Evolutionary conservation across 257 asterid species (phyloP).

Genomic region (Craterostigma plantagineum): DNA sequence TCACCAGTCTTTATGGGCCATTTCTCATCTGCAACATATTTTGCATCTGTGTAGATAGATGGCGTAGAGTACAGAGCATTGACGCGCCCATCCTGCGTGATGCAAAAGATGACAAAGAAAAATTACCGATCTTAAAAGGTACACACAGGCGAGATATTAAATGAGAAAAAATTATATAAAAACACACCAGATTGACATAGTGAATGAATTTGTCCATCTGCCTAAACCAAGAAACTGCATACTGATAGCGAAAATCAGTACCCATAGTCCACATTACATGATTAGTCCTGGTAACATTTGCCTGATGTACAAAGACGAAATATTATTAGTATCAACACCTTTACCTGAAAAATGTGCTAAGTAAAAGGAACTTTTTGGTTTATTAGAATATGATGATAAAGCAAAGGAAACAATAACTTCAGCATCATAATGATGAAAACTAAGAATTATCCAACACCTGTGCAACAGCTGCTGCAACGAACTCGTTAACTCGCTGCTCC

Average conservation of each 20-base stretch:
- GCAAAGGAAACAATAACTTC: background rate
- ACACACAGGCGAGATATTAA: conserved; percentile 4
- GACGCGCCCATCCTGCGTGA: conserved; percentile 65
- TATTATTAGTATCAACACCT: background rate
- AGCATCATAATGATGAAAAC: conserved; percentile 3
- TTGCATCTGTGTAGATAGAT: conserved; percentile 56
- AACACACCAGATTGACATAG: conserved; percentile 44
- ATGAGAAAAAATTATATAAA: conserved; percentile 1
- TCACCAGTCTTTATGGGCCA: conserved; percentile 81
- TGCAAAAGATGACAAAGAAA: conserved; percentile 11
- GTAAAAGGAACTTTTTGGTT: too few relatives aligned
- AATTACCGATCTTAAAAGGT: background rate
- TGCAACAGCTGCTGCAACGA: conserved; percentile 54
- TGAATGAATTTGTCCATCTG: conserved; percentile 76
- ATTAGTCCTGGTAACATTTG: conserved; percentile 52
- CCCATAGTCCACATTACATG: conserved; percentile 84
- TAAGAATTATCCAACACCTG: conserved; percentile 23
- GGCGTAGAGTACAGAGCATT: conserved; percentile 70
- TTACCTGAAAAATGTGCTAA: too few relatives aligned
- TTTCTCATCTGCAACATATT: conserved; percentile 37
- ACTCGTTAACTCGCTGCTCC: conserved; percentile 56
- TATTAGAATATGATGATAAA: too few relatives aligned
- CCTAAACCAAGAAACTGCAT: conserved; percentile 65
- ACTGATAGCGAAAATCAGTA: conserved; percentile 65
- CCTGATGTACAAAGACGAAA: conserved; percentile 16